These are phyloP conservation scores for Coemansia reversa DNA, from an alignment of 192 early-diverging fungal genomes.

Conservation along the genomic window DNA sequence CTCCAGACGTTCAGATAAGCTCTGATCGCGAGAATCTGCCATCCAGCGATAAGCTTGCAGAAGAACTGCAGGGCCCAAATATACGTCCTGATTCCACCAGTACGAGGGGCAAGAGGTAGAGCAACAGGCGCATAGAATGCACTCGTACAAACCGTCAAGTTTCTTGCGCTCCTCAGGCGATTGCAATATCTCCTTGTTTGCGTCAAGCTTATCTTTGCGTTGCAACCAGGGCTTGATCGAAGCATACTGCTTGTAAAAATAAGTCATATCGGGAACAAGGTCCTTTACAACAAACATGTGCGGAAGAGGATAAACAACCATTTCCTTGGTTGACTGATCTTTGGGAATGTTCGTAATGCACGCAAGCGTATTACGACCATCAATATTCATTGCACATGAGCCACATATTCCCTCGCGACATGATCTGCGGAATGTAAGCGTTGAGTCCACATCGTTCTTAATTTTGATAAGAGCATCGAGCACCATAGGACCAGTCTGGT, in stretches of 20 bases:
- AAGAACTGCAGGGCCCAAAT: constrained; percentile 93
- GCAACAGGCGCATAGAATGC: constrained; percentile 97
- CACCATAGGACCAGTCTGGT: constrained; percentile 93
- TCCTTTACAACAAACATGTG: constrained; percentile 98
- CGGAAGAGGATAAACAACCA: constrained; percentile 95
- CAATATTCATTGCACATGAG: constrained; percentile 98
- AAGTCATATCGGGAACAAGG: constrained; percentile 92
- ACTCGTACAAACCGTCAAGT: constrained; percentile 94
- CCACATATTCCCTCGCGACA: constrained; percentile 98
- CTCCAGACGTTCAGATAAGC: constrained; percentile 77
- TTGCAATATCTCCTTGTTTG: constrained; percentile 85
- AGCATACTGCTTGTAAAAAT: constrained; percentile 98
- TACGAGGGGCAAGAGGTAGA: constrained; percentile 94
- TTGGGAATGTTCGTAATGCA: constrained; percentile 88
- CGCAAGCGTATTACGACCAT: constrained; percentile 91
- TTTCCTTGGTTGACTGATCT: constrained; percentile 57
- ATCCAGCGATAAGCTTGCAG: constrained; percentile 99
- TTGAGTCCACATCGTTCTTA: constrained; percentile 94
- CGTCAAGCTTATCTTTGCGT: constrained; percentile 64
- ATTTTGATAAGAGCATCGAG: constrained; percentile 95
- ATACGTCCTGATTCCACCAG: constrained; percentile 96
- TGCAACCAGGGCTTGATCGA: constrained; percentile 95
- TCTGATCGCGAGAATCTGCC: constrained; percentile 94
- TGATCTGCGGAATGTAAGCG: constrained; percentile 91
- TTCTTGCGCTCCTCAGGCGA: constrained; percentile 93